Conservation (phyloP, 371 early-diverging fungal genomes). For the Syncephalastrum contaminatum region DNA sequence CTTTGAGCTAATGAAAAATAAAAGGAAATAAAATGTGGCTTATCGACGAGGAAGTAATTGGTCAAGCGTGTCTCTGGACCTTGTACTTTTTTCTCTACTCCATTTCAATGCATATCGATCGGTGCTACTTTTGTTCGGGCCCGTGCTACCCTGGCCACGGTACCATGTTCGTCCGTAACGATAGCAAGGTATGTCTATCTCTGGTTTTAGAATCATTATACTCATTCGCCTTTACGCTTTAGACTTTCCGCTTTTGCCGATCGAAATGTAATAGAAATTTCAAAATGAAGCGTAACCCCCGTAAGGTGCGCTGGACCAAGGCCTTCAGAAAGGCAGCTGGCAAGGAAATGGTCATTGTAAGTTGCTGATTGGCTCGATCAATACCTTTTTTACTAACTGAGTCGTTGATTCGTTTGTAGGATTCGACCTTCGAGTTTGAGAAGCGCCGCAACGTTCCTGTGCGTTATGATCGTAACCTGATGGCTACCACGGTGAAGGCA, state of each 20-base stretch:
- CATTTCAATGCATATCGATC: slow-evolving; percentile 91
- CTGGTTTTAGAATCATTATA: background rate
- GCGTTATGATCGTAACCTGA: slow-evolving; percentile 94
- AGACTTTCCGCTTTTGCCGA: slow-evolving; percentile 96
- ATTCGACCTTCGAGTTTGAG: slow-evolving; percentile 97
- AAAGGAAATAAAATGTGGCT: no score
- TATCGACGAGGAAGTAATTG: no score
- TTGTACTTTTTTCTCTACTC: no score
- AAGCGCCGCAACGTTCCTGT: slow-evolving; percentile 96
- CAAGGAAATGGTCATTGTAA: slow-evolving; percentile 98
- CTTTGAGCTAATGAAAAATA: no score
- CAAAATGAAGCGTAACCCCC: slow-evolving; percentile 99
- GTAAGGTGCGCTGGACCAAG: slow-evolving; percentile 99
- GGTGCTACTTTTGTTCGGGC: slow-evolving; percentile 99
- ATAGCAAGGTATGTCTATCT: slow-evolving; percentile 77
- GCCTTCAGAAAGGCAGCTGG: slow-evolving; percentile 96
- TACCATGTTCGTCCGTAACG: slow-evolving; percentile 97
- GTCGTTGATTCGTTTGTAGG: slow-evolving; percentile 45
- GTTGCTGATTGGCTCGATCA: slow-evolving; percentile 19
- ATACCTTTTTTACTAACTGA: no score
- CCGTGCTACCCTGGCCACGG: slow-evolving; percentile 99
- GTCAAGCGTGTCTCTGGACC: no score
- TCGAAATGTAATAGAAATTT: slow-evolving; percentile 99
- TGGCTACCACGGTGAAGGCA: slow-evolving; percentile 93
- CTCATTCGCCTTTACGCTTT: slow-evolving; percentile 7